These are phyloP conservation scores for Oidium heveae DNA, from an alignment of 2,329 filamentous ascomycete genomes.

Conservation along the genomic window DNA sequence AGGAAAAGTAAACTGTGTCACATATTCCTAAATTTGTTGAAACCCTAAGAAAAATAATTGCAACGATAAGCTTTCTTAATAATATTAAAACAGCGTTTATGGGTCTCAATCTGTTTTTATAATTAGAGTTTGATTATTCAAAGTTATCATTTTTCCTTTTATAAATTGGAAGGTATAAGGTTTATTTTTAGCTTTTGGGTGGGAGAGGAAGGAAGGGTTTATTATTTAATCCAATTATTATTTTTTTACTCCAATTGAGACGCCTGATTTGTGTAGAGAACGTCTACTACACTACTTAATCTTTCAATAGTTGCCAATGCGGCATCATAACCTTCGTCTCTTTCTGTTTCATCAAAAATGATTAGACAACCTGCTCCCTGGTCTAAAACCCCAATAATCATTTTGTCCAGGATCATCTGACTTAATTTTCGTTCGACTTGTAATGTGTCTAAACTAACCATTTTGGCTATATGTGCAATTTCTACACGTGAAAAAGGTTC, in stretches of 20 bases:
- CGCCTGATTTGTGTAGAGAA: slow-evolving; percentile 92
- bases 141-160: too few species aligned
- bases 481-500: slow-evolving; percentile 95
- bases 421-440: slow-evolving; percentile 96
- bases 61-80: too few species aligned
- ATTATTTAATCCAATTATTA: too few species aligned
- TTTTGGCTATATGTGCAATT: slow-evolving; percentile 88
- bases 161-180: too few species aligned
- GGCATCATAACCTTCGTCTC: slow-evolving; percentile 82
- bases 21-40: too few species aligned
- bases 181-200: too few species aligned
- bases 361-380: slow-evolving; percentile 95
- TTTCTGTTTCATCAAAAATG: slow-evolving; percentile 83
- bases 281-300: slow-evolving; percentile 89
- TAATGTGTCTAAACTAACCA: slow-evolving; percentile 86
- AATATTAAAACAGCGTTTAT: too few species aligned
- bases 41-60: too few species aligned
- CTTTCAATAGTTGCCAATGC: slow-evolving; percentile 91
- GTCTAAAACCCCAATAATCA: slow-evolving; percentile 90
- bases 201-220: too few species aligned
- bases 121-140: too few species aligned
- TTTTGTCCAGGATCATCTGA: slow-evolving; percentile 99
- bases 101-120: too few species aligned
- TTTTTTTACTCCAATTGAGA: slow-evolving; percentile 58
- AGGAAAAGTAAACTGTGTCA: too few species aligned